A percentile compares a stretch with the other conserved stretches of the same genome.
These are phyloP conservation scores for Monilinia fructigena DNA, from an alignment of 2,329 filamentous ascomycete species.

Conservation along the genomic window DNA sequence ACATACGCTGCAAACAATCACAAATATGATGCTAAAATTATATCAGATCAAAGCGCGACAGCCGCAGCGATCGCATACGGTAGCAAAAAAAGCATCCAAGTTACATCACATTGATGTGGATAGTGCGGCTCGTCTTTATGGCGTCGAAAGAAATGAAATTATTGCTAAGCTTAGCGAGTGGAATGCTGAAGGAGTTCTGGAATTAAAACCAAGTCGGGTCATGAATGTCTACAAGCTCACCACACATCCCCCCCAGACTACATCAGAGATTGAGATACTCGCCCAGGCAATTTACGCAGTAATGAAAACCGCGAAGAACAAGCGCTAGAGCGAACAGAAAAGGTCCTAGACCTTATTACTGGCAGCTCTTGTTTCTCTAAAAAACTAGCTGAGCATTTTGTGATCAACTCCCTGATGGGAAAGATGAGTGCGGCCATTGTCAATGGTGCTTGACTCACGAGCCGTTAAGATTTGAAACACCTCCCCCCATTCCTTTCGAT, in stretches of 20 bases:
- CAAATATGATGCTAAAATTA: conserved; percentile 39
- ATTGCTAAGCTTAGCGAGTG: conserved; percentile 56
- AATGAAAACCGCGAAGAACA: conserved; percentile 54
- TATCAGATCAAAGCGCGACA: conserved; percentile 44
- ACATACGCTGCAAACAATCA: conserved; percentile 45
- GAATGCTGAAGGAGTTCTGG: conserved; percentile 50
- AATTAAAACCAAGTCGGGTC: conserved; percentile 53
- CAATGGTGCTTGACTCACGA: conserved; percentile 48
- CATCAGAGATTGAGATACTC: conserved; percentile 46
- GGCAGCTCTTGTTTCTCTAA: conserved; percentile 51
- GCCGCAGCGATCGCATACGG: conserved; percentile 47
- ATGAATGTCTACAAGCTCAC: conserved; percentile 54
- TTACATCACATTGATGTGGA: conserved; percentile 52
- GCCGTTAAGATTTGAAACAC: conserved; percentile 45
- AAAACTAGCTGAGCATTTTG: conserved; percentile 56
- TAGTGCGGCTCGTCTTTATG: conserved; percentile 37
- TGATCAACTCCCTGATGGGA: conserved; percentile 48
- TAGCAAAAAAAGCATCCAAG: conserved; percentile 45
- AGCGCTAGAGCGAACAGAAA: conserved; percentile 50
- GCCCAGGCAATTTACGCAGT: conserved; percentile 49
- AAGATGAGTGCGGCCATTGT: conserved; percentile 54
- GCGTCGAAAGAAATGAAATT: conserved; percentile 48
- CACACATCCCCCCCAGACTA: conserved; percentile 46
- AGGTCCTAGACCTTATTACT: conserved; percentile 55
- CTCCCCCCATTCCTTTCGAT: conserved; percentile 44